Base-by-base conservation (phyloP, 306 rosid species). In the Pyrus communis region DNA sequence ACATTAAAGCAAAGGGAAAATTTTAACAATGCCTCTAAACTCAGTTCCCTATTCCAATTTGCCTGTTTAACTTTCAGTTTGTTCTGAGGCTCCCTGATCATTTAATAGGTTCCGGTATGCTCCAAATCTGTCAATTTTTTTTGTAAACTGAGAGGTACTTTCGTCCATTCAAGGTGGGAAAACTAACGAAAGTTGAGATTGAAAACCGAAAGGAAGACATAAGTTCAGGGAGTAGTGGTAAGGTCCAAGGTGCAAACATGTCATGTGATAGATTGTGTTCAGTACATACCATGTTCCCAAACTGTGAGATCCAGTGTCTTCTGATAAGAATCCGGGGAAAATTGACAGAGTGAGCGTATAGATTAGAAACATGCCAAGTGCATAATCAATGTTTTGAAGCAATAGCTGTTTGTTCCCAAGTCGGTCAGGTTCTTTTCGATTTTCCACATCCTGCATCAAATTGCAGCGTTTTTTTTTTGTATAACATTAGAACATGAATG, bases 261-360 rank as follows among this genome's bases (percentile, higher is more conserved):
- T 25, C 8, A 49, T 4, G 8, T 25, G 55, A 49, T 49, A 49
- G 55, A 49, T 49, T 49, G 17, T 49, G 31, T 60, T 61, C 8
- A 61, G 9, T 22, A 45, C 86, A 59, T 85, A 92, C 98, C 98
- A 94, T 14, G 87, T 33, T 27, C 98, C 97, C 77, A 92, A 78
- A 73, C 92, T 80, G 81, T 94, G 96, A 51, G 82, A 59, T 74
- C 97, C 96, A 6, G 97, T 94, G 74, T 94, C 98, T 81, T 94
- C 98, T 40, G 93, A 90, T 79, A 91, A 78, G 89, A 94, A 94
- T 76, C 98, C 98, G 28, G 98, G 96, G 81, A 90, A 94, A 67
- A 90, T 92, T 54, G 97, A 89, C 38, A 95, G 63, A 51, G 97
- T 89, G 33, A 95, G 85, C 1, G 30, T 76, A 69, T 87, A 92